Conservation (phyloP, 805 yeast species). For the Huiozyma sinensis region DNA sequence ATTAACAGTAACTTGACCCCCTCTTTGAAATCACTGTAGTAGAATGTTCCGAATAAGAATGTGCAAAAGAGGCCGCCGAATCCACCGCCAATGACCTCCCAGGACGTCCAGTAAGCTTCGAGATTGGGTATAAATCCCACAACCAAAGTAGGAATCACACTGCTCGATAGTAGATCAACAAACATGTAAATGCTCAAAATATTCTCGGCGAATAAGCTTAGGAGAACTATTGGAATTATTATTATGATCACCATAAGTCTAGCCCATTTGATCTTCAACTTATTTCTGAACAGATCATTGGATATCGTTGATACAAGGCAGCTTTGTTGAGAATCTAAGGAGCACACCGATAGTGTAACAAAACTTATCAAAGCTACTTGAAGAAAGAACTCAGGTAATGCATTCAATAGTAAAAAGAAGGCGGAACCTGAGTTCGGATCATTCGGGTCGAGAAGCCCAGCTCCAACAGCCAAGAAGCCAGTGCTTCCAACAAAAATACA, state of each 20-base stretch:
- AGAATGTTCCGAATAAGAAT: constrained; percentile 74
- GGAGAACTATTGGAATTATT: constrained; percentile 80
- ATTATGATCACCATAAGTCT: constrained; percentile 61
- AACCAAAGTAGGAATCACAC: constrained; percentile 75
- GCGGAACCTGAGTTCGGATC: constrained; percentile 51
- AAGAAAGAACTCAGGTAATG: constrained; percentile 77
- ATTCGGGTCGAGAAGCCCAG: constrained; percentile 45
- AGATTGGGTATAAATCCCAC: constrained; percentile 61
- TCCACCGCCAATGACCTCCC: constrained; percentile 78
- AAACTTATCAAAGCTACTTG: constrained; percentile 73
- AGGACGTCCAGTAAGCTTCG: constrained; percentile 55
- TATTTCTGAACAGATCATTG: constrained; percentile 82
- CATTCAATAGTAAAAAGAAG: constrained; percentile 56
- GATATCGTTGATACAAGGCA: constrained; percentile 84
- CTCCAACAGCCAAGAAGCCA: constrained; percentile 87
- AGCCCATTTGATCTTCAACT: constrained; percentile 51
- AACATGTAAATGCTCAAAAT: constrained; percentile 80
- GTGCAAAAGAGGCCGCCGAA: constrained; percentile 72
- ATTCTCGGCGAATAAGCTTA: constrained; percentile 75
- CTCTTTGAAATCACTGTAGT: constrained; percentile 57
- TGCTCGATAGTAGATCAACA: constrained; percentile 81
- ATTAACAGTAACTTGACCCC: constrained; percentile 71
- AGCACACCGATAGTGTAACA: constrained; percentile 70
- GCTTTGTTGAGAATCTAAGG: constrained; percentile 80
- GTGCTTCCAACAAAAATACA: constrained; percentile 69